Percentiles rank a stretch among this genome's conserved stretches.
Evolutionary conservation across 108 stramenopile species (phyloP).

Genomic region (Discostella pseudostelligera): DNA sequence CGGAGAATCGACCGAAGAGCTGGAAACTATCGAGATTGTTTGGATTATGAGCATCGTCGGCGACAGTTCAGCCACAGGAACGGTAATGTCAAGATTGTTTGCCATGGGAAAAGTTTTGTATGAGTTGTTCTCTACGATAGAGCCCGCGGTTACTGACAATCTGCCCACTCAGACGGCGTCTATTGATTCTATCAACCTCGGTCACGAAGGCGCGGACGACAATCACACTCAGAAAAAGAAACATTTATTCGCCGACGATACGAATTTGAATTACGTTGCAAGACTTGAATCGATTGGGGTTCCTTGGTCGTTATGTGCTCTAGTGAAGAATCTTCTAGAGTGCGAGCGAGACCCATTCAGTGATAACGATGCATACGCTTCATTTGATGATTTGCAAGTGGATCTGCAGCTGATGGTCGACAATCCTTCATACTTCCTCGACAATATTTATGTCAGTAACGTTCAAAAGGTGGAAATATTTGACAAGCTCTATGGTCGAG

Average conservation of each 20-base stretch:
- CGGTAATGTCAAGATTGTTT: constrained; percentile 8
- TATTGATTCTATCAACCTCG: not conserved
- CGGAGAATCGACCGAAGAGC: not conserved
- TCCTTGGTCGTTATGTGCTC: constrained; percentile 5
- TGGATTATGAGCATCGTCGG: not conserved
- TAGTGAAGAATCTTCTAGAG: constrained; percentile 20
- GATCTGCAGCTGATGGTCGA: constrained; percentile 27
- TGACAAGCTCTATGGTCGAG: constrained; percentile 28
- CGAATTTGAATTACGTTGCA: not conserved
- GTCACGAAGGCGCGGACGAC: not conserved
- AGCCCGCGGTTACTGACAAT: not conserved
- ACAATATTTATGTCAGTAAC: constrained; percentile 6
- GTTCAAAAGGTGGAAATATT: constrained; percentile 1
- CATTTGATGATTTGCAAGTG: constrained; percentile 14
- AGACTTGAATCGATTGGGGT: constrained; percentile 8
- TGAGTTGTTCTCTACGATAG: constrained; percentile 6
- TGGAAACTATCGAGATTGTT: not conserved
- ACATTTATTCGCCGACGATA: not conserved
- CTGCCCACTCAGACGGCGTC: not conserved
- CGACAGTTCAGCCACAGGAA: constrained; percentile 2
- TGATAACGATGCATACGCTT: constrained; percentile 26
- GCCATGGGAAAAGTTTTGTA: constrained; percentile 15
- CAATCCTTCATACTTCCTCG: constrained; percentile 23
- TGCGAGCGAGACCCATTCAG: constrained; percentile 11
- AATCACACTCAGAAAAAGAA: constrained; percentile 4